Evolutionary conservation across 768 basidiomycete species (phyloP), one percentile per base, ranked within the genome.

Genomic region (Filobasidium floriforme): DNA sequence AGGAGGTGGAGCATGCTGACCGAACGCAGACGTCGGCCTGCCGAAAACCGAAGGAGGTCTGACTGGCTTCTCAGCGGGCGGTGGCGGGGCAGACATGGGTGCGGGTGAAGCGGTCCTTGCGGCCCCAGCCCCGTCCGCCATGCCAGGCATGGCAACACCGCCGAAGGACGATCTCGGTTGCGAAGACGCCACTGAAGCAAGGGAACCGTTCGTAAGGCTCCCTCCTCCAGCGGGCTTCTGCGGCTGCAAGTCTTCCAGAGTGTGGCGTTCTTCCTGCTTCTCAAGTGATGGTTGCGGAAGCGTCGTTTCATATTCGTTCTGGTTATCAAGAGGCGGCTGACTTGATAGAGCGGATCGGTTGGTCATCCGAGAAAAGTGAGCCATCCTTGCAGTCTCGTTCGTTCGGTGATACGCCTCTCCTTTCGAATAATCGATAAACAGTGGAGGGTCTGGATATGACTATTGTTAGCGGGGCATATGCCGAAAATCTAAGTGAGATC

Each of bases 341-440:
- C 24, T 15, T 3, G 64, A 44, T 44, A 65, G 19, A 46, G 57
- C 64, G 3, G 64, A 65, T 41, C 84, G 85, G 60, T 82, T 85
- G 0, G 84, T 82, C 1, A 85, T 82, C 32, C 85, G 70, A 4
- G 69, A 66, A 71, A 78, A 78, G 40, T 62, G 67, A 43, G 78
- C 75, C 11, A 62, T 55, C 82, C 70, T 77, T 46, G 43, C 72
- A 82, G 80, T 14, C 82, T 84, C 22, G 84, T 84, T 29, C 83
- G 68, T 69, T 57, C 73, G 72, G 62, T 78, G 74, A 61, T 77
- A 76, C 7, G 71, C 70, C 55, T 79, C 77, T 60, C 78, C 77
- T 5, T 72, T 68, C 1, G 75, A 69, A 76, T 89, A 90, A 80
- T 92, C 89, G 77, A 93, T 85, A 78, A 92, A 96, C 19, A 83